These are phyloP conservation scores for Rhizomucor miehei DNA, from an alignment of 371 early-diverging fungal species.

Conservation along the genomic window DNA sequence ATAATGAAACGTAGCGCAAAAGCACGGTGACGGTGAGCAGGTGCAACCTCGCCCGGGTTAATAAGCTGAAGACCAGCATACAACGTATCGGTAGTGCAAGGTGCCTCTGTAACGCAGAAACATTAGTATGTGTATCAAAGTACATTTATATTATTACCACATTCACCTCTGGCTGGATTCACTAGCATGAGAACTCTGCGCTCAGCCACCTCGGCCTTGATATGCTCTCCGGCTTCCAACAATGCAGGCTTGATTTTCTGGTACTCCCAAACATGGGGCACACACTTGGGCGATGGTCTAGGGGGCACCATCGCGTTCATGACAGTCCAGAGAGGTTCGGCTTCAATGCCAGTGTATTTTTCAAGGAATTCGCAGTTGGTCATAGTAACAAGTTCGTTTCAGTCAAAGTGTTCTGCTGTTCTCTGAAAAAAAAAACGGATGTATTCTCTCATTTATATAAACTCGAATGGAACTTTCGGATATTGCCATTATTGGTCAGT, in stretches of 20 bases:
- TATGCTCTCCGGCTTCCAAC: conserved; percentile 16
- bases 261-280: conserved; percentile 23
- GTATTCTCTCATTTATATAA: background rate
- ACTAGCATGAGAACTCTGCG: conserved; percentile 24
- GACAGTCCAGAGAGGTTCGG: conserved; percentile 25
- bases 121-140: background rate
- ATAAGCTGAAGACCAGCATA: conserved; percentile 24
- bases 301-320: conserved; percentile 27
- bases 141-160: background rate
- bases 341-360: conserved; percentile 16
- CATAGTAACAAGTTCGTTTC: background rate
- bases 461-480: no score
- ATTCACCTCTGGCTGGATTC: conserved; percentile 20
- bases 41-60: conserved; percentile 23
- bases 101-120: conserved; percentile 14
- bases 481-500: background rate
- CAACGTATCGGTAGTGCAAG: conserved; percentile 22
- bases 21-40: conserved; percentile 26
- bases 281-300: conserved; percentile 15
- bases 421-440: background rate
- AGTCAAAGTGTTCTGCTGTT: background rate
- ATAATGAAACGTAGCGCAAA: conserved; percentile 26
- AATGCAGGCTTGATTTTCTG: conserved; percentile 20
- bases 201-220: conserved; percentile 22
- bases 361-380: conserved; percentile 14